These are phyloP conservation scores for Chaetomium globosum DNA, from an alignment of 2,329 filamentous ascomycete genomes.

Conservation along the genomic window DNA sequence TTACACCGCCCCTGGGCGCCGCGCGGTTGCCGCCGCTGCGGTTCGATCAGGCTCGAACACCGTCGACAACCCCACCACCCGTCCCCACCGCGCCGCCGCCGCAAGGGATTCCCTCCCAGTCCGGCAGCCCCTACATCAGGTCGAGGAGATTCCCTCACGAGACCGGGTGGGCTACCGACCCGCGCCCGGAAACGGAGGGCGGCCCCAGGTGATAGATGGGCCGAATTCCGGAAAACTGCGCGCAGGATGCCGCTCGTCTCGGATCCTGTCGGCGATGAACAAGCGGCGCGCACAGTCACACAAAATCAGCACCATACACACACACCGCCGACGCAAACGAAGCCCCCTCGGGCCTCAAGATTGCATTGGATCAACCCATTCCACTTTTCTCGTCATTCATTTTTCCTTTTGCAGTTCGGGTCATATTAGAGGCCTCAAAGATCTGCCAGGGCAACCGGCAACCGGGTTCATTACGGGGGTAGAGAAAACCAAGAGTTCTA, in stretches of 20 bases:
- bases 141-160: conserved; percentile 43
- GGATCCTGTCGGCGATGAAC: no score
- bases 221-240: neutral
- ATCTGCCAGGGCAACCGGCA: conserved; percentile 23
- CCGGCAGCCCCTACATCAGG: conserved; percentile 29
- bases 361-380: neutral
- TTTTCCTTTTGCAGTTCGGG: conserved; percentile 4
- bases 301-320: no score
- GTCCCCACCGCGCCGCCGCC: conserved; percentile 26
- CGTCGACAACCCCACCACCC: conserved; percentile 38
- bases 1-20: conserved; percentile 44
- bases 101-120: conserved; percentile 25
- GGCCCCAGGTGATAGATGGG: conserved; percentile 24
- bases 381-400: neutral
- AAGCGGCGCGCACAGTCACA: no score
- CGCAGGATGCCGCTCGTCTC: neutral
- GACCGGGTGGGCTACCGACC: conserved; percentile 45
- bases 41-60: conserved; percentile 46
- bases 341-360: neutral
- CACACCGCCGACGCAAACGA: neutral
- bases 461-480: neutral
- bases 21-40: conserved; percentile 55
- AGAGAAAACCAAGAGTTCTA: neutral
- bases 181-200: conserved; percentile 30
- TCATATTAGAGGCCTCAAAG: conserved; percentile 19